phyloP scores from a whole-genome alignment of 352 stramenopile genomes.

The Blastocystis sp. region DNA sequence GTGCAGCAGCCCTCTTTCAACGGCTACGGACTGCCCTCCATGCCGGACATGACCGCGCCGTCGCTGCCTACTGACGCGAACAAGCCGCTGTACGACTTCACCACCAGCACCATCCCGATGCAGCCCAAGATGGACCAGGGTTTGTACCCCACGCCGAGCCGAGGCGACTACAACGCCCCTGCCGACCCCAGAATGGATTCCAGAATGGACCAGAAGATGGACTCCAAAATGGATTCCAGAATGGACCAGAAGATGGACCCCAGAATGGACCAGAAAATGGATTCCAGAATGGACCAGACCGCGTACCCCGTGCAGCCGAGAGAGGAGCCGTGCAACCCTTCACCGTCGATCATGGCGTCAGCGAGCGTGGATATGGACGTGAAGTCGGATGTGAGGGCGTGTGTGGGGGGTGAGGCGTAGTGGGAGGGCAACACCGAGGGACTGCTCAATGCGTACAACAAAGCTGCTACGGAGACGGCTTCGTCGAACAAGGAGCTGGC shows the following conservation, averaged over 20 bases:
- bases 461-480: background rate
- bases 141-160: no score
- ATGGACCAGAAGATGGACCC: no score
- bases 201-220: background rate
- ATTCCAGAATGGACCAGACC: no score
- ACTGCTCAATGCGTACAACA: background rate
- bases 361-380: background rate
- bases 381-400: background rate
- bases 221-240: background rate
- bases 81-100: background rate
- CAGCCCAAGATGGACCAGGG: background rate
- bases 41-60: no score
- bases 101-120: background rate
- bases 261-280: no score
- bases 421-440: conserved; percentile 37
- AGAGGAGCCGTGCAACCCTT: background rate
- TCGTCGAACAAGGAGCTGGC: background rate
- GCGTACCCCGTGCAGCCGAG: background rate
- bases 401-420: background rate
- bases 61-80: background rate
- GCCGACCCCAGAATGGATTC: background rate
- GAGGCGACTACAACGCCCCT: background rate
- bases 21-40: no score
- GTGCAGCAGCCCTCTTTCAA: background rate
- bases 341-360: background rate